Base-by-base conservation (phyloP, 2,329 filamentous ascomycete genomes). In the Myriangium duriaei region DNA sequence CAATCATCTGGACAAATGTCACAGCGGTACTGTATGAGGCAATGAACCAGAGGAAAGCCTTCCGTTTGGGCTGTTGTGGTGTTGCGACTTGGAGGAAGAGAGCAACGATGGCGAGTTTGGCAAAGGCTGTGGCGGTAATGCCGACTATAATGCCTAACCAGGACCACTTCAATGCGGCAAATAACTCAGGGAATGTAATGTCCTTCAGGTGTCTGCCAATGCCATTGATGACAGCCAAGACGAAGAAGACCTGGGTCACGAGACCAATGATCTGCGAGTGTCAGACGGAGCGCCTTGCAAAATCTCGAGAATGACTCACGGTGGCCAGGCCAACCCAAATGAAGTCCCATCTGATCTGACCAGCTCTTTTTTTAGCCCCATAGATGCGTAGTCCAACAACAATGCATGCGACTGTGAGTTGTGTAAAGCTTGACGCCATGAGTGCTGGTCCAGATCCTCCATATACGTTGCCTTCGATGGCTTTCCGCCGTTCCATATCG, bases 341-440 rank as follows among this genome's bases (percentile, higher is more conserved):
- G 28, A 37, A 37, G 16, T 37, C 35, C 35, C 35, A 37, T 37
- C 35, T 14, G 24, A 37, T 37, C 15, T 30, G 19, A 13, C 35
- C 35, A 17, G 35, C 35, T 13, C 35, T 10, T 26, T 37, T 37
- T 14, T 29, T 37, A n/a, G 35, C 35, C 11, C 35, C 35, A 12
- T 37, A 37, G 11, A 37, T 12, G 30, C 35, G 35, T 3, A 37
- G 28, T 30, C 35, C 35, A 12, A 37, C 32, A 7, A 26, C 14
- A n/a, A 37, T 37, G 21, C 30, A 26, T 21, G 26, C 35, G 28
- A 37, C 9, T 2, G 35, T 31, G 11, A 26, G 24, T 31, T 37
- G 26, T 10, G 35, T 37, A 26, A 15, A 37, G 14, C 35, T 29
- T 12, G 32, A 11, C 26, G 35, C 35, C 35, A 37, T 37, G 35